Percentiles rank a stretch among this genome's conserved stretches.
phyloP scores from a whole-genome alignment of 225 moss, liverwort and hornwort species.

The Asterella californica region DNA sequence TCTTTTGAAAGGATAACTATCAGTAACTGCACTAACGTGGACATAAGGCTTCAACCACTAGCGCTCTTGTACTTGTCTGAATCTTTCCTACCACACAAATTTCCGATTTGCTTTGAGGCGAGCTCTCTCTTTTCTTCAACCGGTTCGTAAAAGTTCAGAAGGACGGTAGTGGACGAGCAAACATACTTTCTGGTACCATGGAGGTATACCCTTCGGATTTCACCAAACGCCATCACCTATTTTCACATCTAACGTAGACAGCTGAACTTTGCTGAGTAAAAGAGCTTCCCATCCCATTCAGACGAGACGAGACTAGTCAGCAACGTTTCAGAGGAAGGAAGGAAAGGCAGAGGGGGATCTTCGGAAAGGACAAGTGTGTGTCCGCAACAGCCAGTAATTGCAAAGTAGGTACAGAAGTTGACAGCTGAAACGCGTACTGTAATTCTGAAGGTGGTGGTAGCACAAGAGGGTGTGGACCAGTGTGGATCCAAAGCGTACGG shows the following conservation, averaged over 20 bases:
- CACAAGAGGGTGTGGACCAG: background rate
- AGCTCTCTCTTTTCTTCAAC: too few species aligned
- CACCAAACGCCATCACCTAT: too few species aligned
- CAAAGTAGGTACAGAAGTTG: background rate
- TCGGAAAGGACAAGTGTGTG: background rate
- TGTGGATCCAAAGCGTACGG: background rate
- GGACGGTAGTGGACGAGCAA: too few species aligned
- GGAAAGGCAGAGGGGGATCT: too few species aligned
- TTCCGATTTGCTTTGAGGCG: too few species aligned
- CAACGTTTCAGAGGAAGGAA: too few species aligned
- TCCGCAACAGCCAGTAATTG: background rate
- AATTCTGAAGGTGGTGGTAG: background rate
- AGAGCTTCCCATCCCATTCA: too few species aligned
- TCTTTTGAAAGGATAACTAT: background rate
- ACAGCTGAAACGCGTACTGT: background rate
- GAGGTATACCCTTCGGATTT: background rate
- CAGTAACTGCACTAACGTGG: background rate
- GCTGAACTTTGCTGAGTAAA: background rate
- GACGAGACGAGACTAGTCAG: too few species aligned
- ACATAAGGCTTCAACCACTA: background rate
- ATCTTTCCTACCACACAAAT: background rate
- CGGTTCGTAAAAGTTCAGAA: too few species aligned
- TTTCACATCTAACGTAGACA: background rate
- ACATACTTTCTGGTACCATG: background rate
- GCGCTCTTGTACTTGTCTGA: background rate